A percentile compares a stretch with the other conserved stretches of the same genome.
These are phyloP conservation scores for Tetrahymena malaccensis DNA, from an alignment of 73 alveolate genomes.

Conservation along the genomic window DNA sequence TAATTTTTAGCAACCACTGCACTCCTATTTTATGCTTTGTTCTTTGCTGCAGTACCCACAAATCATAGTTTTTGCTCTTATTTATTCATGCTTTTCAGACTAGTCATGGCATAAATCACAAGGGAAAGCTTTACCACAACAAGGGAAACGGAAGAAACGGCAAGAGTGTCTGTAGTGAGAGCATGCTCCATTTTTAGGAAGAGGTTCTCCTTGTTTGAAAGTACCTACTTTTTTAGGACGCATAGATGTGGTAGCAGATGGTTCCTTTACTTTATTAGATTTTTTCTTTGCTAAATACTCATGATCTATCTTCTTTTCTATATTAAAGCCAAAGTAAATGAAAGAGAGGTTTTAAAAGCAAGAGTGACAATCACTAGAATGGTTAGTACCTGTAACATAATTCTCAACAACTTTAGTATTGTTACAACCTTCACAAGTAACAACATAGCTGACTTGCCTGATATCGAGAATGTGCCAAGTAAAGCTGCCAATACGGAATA, in stretches of 20 bases:
- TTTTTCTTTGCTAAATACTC: neutral
- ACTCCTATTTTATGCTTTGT: slow-evolving; percentile 44
- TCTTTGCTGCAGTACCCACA: slow-evolving; percentile 67
- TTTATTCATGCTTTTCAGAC: slow-evolving; percentile 52
- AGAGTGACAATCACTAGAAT: neutral
- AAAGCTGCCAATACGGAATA: neutral
- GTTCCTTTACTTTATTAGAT: neutral
- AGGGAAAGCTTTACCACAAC: slow-evolving; percentile 67
- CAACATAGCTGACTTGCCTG: neutral
- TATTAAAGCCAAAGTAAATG: neutral
- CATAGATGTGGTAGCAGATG: neutral
- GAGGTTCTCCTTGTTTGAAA: slow-evolving; percentile 44
- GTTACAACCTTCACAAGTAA: neutral
- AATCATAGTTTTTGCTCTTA: slow-evolving; percentile 46
- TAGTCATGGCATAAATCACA: slow-evolving; percentile 73
- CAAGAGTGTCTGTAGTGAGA: slow-evolving; percentile 62
- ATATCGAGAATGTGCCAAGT: neutral
- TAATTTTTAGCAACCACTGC: slow-evolving; percentile 51
- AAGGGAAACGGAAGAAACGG: slow-evolving; percentile 64
- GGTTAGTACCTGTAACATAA: neutral
- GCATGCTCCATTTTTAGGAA: slow-evolving; percentile 69
- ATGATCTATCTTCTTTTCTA: neutral
- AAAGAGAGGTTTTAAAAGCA: neutral
- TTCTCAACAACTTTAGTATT: neutral
- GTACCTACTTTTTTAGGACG: neutral